Evolutionary conservation across 176 grass and related monocot species (phyloP).

Genomic region (Oryza nivara): DNA sequence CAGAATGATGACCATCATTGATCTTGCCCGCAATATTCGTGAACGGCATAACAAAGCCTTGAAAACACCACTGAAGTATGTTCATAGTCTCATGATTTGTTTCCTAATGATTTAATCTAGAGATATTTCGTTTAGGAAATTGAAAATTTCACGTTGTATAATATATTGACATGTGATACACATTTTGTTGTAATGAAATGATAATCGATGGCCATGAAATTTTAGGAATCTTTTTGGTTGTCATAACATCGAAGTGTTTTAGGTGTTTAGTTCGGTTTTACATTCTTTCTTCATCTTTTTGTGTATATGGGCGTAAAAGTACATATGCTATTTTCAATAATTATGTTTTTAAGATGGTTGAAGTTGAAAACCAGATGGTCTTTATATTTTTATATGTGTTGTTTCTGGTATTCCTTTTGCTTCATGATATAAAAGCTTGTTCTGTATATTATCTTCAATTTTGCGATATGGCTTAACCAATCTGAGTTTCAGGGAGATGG

Average conservation of each 20-base stretch:
- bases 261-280: not conserved
- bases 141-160: not conserved
- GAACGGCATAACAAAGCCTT: constrained; percentile 94
- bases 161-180: not conserved
- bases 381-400: not conserved
- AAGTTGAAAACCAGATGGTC: constrained; percentile 14
- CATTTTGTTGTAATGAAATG: constrained; percentile 9
- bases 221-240: constrained; percentile 1
- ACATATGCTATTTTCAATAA: not conserved
- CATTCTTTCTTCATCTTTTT: not conserved
- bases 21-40: constrained; percentile 92
- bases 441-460: constrained; percentile 38
- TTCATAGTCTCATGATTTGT: constrained; percentile 2
- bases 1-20: constrained; percentile 99
- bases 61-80: constrained; percentile 97
- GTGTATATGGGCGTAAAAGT: constrained; percentile 3
- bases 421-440: constrained; percentile 17
- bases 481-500: constrained; percentile 81
- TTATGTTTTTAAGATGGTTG: not conserved
- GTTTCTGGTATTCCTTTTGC: constrained; percentile 22
- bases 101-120: constrained; percentile 3
- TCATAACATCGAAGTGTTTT: not conserved
- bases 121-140: constrained; percentile 8
- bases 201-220: not conserved
- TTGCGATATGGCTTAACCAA: constrained; percentile 31